Conservation (phyloP, 1,284 basidiomycete genomes). For the Inonotus hispidus region DNA sequence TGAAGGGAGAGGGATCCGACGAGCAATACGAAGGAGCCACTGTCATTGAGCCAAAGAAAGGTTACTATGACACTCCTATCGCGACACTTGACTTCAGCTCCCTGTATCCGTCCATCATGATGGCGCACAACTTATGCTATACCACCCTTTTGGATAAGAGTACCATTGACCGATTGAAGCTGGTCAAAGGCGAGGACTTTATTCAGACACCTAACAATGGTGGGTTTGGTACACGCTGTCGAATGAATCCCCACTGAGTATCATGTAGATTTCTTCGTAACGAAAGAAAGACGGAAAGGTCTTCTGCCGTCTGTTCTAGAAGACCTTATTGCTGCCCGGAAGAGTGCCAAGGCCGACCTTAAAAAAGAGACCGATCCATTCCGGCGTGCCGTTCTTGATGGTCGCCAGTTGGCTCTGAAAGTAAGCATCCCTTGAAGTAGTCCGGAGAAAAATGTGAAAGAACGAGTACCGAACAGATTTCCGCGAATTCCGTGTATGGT, state of each 20-base stretch:
- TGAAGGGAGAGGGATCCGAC: constrained; percentile 83
- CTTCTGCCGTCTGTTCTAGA: constrained; percentile 88
- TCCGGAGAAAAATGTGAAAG: background rate
- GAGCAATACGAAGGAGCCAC: constrained; percentile 97
- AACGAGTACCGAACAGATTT: constrained; percentile 53
- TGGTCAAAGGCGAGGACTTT: constrained; percentile 85
- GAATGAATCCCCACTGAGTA: background rate
- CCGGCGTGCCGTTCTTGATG: constrained; percentile 90
- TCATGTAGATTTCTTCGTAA: constrained; percentile 77
- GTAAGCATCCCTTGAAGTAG: constrained; percentile 32
- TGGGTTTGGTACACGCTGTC: constrained; percentile 29
- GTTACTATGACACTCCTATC: constrained; percentile 92
- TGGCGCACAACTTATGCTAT: constrained; percentile 97
- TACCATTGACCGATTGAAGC: constrained; percentile 69
- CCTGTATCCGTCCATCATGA: constrained; percentile 98
- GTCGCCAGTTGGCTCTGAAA: constrained; percentile 91
- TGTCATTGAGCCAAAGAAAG: constrained; percentile 91
- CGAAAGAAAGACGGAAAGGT: constrained; percentile 70
- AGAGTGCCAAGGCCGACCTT: constrained; percentile 87
- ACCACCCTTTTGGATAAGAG: constrained; percentile 81
- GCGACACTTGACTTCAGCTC: constrained; percentile 97
- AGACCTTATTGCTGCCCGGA: constrained; percentile 86
- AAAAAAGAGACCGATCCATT: constrained; percentile 95
- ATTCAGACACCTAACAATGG: constrained; percentile 91
- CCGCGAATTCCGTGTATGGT: constrained; percentile 96